phyloP scores from a whole-genome alignment of 768 basidiomycete species.

The Suillus weaverae region DNA sequence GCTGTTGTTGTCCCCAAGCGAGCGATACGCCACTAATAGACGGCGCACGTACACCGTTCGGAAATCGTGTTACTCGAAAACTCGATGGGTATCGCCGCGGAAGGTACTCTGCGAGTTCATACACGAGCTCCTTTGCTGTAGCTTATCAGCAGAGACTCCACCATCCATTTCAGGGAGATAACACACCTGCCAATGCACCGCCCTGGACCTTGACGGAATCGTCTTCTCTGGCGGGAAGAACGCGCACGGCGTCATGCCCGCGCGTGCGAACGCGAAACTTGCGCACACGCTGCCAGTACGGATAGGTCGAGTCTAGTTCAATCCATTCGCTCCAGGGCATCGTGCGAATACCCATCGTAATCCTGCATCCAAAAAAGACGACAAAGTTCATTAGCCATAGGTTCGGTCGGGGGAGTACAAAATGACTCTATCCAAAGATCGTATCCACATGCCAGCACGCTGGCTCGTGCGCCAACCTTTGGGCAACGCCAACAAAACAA shows the following conservation, averaged over 20 bases:
- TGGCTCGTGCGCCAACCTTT: neutral
- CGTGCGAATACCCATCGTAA: constrained; percentile 66
- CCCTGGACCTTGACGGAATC: constrained; percentile 34
- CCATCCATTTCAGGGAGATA: constrained; percentile 4
- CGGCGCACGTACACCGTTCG: constrained; percentile 12
- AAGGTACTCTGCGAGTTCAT: constrained; percentile 69
- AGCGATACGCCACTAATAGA: constrained; percentile 25
- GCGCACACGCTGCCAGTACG: constrained; percentile 56
- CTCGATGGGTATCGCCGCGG: constrained; percentile 58
- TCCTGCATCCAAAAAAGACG: constrained; percentile 34
- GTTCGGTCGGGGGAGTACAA: neutral
- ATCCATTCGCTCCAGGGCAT: constrained; percentile 78
- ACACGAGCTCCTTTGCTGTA: constrained; percentile 64
- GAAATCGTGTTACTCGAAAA: constrained; percentile 48
- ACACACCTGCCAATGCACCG: constrained; percentile 30
- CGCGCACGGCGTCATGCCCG: constrained; percentile 46
- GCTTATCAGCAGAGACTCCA: neutral
- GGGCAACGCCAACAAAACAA: neutral
- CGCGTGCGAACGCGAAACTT: constrained; percentile 53
- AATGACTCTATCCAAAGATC: neutral
- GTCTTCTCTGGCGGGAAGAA: constrained; percentile 44
- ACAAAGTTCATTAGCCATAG: neutral
- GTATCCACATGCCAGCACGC: neutral
- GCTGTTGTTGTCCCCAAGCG: constrained; percentile 44
- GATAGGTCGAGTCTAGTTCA: constrained; percentile 63